Conservation (phyloP, 805 yeast species). For the Monosporozyma servazzii region DNA sequence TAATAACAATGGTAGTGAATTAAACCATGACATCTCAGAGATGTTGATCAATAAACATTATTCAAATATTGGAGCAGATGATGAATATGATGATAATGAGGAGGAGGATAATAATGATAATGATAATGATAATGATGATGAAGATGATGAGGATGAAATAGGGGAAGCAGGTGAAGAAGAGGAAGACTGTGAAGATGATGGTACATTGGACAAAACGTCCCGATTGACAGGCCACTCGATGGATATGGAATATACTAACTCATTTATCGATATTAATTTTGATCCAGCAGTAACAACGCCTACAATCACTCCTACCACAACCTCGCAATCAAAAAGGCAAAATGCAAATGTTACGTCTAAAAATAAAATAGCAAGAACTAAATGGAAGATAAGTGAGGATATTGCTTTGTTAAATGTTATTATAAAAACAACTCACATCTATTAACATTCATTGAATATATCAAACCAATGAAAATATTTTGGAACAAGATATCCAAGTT, state of each 20-base stretch:
- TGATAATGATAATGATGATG: not conserved
- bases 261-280: not conserved
- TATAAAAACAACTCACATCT: slow-evolving; percentile 13
- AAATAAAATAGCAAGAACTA: slow-evolving; percentile 13
- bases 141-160: not conserved
- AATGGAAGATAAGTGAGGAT: slow-evolving; percentile 21
- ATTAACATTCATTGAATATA: slow-evolving; percentile 19
- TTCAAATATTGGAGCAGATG: not conserved
- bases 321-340: not conserved
- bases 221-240: not conserved
- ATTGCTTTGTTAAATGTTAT: slow-evolving; percentile 15
- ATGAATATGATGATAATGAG: not conserved
- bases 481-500: slow-evolving; percentile 20
- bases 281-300: not conserved
- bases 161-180: not conserved
- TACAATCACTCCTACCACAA: not conserved
- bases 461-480: slow-evolving; percentile 25
- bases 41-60: no score
- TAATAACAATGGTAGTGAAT: not conserved
- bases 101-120: not conserved
- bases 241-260: not conserved
- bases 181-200: not conserved
- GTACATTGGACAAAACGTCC: not conserved
- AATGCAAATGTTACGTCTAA: not conserved
- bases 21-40: not conserved